Evolutionary conservation across 768 basidiomycete species (phyloP).

Genomic region (Boletus sp.): DNA sequence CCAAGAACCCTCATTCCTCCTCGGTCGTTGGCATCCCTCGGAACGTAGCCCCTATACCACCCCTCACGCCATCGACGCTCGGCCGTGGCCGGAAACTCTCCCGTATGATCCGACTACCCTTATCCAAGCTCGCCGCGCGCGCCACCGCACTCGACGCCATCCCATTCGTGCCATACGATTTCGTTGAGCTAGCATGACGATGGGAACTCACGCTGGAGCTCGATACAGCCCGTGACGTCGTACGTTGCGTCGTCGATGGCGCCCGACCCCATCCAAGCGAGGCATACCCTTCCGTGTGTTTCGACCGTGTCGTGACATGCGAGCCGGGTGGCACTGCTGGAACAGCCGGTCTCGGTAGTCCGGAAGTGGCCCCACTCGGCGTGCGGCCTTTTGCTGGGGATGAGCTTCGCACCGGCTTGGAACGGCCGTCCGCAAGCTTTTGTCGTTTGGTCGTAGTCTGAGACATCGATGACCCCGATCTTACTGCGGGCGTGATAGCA

Average conservation of each 20-base stretch:
- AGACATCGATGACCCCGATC: conserved; percentile 40
- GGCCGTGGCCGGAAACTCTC: conserved; percentile 85
- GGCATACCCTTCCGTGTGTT: conserved; percentile 24
- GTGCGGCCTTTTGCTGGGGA: conserved; percentile 30
- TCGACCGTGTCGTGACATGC: conserved; percentile 26
- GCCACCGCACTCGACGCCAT: conserved; percentile 3
- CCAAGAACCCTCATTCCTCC: conserved; percentile 18
- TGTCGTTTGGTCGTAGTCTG: conserved; percentile 60
- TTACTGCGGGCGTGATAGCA: conserved; percentile 60
- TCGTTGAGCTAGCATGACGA: conserved; percentile 9
- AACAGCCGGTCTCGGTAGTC: conserved; percentile 7
- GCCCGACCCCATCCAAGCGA: conserved; percentile 35
- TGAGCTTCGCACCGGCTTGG: conserved; percentile 18
- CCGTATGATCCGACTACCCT: conserved; percentile 51
- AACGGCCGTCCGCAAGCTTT: conserved; percentile 44
- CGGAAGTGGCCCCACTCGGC: conserved; percentile 20
- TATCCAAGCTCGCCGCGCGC: conserved; percentile 32
- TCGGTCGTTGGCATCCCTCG: conserved; percentile 27
- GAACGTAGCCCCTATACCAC: conserved; percentile 6
- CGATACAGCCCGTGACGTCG: conserved; percentile 21
- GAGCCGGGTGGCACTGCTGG: conserved; percentile 1
- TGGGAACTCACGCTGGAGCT: conserved; percentile 6
- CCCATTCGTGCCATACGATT: conserved; percentile 13
- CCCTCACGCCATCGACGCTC: conserved; percentile 51
- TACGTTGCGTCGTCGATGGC: conserved; percentile 33